A percentile compares a stretch with the other conserved stretches of the same genome.
Conservation (phyloP, 306 rosid genomes). For the Arachis hypogaea region DNA sequence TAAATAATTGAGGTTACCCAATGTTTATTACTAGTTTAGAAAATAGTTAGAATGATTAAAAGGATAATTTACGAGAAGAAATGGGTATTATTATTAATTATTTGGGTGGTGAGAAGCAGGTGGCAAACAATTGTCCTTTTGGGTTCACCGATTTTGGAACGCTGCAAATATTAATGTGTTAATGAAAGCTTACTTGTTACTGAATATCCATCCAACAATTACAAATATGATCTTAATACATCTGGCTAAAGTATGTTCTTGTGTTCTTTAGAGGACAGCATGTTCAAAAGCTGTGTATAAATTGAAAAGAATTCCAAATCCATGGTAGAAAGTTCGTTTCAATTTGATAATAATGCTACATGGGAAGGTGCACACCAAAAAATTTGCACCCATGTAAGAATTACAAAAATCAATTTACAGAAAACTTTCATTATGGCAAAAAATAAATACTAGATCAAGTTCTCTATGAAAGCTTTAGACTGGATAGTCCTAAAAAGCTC, state of each 20-base stretch:
- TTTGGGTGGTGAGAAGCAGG: too few species aligned
- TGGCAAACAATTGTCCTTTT: not conserved
- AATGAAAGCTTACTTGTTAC: not conserved
- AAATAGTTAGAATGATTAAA: too few species aligned
- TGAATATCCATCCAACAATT: not conserved
- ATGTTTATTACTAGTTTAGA: too few species aligned
- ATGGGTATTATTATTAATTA: too few species aligned
- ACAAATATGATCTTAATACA: not conserved
- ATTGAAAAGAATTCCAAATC: constrained; percentile 39
- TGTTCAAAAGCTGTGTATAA: constrained; percentile 7
- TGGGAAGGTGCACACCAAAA: constrained; percentile 68
- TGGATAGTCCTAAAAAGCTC: constrained; percentile 86
- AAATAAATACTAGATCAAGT: constrained; percentile 42
- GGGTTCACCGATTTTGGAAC: not conserved
- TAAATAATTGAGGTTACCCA: too few species aligned
- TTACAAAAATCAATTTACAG: constrained; percentile 64
- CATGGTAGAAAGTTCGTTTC: constrained; percentile 32
- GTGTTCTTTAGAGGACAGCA: not conserved
- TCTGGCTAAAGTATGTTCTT: not conserved
- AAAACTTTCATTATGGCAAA: constrained; percentile 36
- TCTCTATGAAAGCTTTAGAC: constrained; percentile 70
- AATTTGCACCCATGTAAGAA: constrained; percentile 77
- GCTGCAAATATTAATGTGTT: not conserved
- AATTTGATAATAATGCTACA: constrained; percentile 45
- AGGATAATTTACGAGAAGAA: too few species aligned